Evolutionary conservation across 2,329 filamentous ascomycete species (phyloP).

Genomic region (Exophiala spinifera): DNA sequence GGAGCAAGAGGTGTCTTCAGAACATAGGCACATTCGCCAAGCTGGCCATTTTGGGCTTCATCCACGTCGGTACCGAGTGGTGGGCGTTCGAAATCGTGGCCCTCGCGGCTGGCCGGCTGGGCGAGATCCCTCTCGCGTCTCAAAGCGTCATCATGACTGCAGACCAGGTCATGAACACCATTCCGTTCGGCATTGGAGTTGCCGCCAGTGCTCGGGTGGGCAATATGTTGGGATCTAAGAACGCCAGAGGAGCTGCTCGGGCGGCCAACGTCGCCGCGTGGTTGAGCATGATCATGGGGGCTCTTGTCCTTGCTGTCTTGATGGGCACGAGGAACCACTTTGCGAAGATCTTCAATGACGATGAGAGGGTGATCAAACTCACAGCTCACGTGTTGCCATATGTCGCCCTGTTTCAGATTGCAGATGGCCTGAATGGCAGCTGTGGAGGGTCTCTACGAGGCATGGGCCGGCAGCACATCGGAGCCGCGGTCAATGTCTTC

Average conservation of each 20-base stretch:
- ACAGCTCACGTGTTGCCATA: slow-evolving; percentile 80
- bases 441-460: slow-evolving; percentile 78
- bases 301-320: slow-evolving; percentile 63
- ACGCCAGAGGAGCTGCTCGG: slow-evolving; percentile 63
- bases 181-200: slow-evolving; percentile 82
- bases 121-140: slow-evolving; percentile 74
- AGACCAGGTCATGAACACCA: slow-evolving; percentile 79
- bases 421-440: slow-evolving; percentile 79
- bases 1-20: slow-evolving; percentile 60
- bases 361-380: slow-evolving; percentile 66
- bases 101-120: slow-evolving; percentile 74
- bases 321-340: slow-evolving; percentile 71
- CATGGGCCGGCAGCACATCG: slow-evolving; percentile 83
- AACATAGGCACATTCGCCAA: slow-evolving; percentile 70
- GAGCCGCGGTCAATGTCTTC: slow-evolving; percentile 74
- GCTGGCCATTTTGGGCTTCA: slow-evolving; percentile 70
- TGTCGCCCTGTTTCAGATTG: slow-evolving; percentile 86
- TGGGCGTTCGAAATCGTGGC: slow-evolving; percentile 93
- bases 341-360: slow-evolving; percentile 77
- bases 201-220: slow-evolving; percentile 75
- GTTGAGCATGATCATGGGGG: slow-evolving; percentile 67
- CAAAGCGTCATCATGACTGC: slow-evolving; percentile 89
- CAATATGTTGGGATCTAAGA: slow-evolving; percentile 70
- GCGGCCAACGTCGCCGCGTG: slow-evolving; percentile 73
- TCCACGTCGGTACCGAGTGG: slow-evolving; percentile 89